Conservation (phyloP, 1,284 basidiomycete genomes). For the Malassezia brasiliensis region DNA sequence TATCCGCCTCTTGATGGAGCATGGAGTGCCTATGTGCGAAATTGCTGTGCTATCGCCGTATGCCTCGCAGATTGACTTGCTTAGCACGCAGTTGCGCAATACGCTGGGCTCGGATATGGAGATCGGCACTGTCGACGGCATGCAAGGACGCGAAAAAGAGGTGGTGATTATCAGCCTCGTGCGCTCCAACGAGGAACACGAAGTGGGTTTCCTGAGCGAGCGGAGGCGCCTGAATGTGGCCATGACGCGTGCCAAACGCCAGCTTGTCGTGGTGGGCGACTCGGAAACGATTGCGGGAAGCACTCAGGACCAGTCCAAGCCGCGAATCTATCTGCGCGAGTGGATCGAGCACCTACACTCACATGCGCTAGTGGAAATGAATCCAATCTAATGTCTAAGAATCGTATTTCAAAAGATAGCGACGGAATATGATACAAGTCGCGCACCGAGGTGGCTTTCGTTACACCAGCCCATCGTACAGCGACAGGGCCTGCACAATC, state of each 20-base stretch:
- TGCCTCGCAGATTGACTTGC: conserved; percentile 41
- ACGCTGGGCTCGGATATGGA: conserved; percentile 23
- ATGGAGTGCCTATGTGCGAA: conserved; percentile 62
- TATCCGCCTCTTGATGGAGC: conserved; percentile 64
- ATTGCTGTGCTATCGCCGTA: conserved; percentile 86
- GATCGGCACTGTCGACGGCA: conserved; percentile 40
- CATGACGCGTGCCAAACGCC: conserved; percentile 42
- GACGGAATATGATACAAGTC: conserved; percentile 1
- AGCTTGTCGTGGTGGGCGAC: conserved; percentile 41
- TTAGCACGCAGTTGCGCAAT: conserved; percentile 60
- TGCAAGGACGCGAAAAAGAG: conserved; percentile 46
- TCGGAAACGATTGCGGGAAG: conserved; percentile 27
- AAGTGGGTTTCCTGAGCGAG: conserved; percentile 41
- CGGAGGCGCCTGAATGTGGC: conserved; percentile 43
- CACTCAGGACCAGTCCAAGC: not conserved
- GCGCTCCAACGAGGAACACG: conserved; percentile 28
- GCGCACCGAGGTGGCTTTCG: not conserved
- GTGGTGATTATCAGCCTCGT: conserved; percentile 38
- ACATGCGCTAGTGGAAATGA: conserved; percentile 18
- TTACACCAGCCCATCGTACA: conserved; percentile 33
- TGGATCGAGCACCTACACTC: conserved; percentile 20
- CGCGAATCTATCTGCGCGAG: conserved; percentile 14
- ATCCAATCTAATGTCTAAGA: not conserved
- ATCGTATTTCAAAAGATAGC: not conserved
- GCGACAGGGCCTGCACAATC: conserved; percentile 43